Conservation (phyloP, 495 filamentous ascomycete genomes). For the Penicillium nucicola region DNA sequence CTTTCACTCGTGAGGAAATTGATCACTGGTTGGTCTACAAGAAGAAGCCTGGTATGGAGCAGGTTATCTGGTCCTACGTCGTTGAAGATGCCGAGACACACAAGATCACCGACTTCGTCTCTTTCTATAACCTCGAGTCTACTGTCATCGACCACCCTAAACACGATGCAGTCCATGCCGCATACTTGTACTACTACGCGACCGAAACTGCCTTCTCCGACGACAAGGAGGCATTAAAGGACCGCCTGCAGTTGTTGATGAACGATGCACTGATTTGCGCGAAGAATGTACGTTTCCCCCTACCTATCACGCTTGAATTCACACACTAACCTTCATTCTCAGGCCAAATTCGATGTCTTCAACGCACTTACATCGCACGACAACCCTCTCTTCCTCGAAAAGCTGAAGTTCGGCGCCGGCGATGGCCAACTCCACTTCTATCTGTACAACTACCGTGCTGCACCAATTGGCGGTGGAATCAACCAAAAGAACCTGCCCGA, state of each 20-base stretch:
- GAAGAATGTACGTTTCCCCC: conserved; percentile 54
- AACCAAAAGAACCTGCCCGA: conserved; percentile 73
- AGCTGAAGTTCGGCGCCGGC: conserved; percentile 90
- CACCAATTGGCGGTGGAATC: conserved; percentile 77
- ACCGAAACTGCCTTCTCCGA: conserved; percentile 71
- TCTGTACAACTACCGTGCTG: conserved; percentile 90
- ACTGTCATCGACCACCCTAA: conserved; percentile 79
- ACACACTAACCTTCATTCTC: neutral
- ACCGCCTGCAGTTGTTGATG: conserved; percentile 70
- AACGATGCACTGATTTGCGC: conserved; percentile 85
- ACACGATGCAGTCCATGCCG: conserved; percentile 73
- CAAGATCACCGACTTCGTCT: conserved; percentile 94
- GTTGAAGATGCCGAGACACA: conserved; percentile 71
- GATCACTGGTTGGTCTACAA: conserved; percentile 84
- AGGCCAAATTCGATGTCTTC: conserved; percentile 89
- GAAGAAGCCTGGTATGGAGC: conserved; percentile 55
- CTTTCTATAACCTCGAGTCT: conserved; percentile 92
- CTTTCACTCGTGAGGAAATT: conserved; percentile 73
- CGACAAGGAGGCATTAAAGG: conserved; percentile 58
- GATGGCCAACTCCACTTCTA: conserved; percentile 96
- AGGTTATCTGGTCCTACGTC: conserved; percentile 89
- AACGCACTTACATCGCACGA: conserved; percentile 92
- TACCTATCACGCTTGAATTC: neutral
- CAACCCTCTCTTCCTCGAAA: conserved; percentile 85
- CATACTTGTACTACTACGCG: conserved; percentile 96